These are phyloP conservation scores for Candida quercuum DNA, from an alignment of 805 yeast species.

Conservation along the genomic window DNA sequence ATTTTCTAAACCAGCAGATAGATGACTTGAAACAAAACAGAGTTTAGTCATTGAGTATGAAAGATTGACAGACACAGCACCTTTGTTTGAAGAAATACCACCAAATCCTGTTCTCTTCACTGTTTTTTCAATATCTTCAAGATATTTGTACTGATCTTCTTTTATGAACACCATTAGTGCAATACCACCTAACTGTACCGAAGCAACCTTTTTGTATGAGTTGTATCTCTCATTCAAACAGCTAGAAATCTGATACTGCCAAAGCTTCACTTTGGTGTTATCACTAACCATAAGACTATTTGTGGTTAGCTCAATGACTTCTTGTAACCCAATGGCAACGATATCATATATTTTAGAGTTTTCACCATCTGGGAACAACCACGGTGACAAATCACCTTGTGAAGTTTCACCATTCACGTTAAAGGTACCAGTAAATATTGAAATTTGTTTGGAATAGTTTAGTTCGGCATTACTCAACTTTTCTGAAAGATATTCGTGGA, in stretches of 20 bases:
- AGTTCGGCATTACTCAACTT: slow-evolving; percentile 51
- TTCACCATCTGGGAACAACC: slow-evolving; percentile 67
- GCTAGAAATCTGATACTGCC: slow-evolving; percentile 60
- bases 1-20: slow-evolving; percentile 89
- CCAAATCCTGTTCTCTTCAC: slow-evolving; percentile 91
- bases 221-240: slow-evolving; percentile 36
- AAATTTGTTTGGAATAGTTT: slow-evolving; percentile 54
- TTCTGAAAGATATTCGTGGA: slow-evolving; percentile 73
- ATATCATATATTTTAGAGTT: slow-evolving; percentile 49
- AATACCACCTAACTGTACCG: slow-evolving; percentile 84
- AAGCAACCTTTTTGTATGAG: slow-evolving; percentile 40
- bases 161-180: slow-evolving; percentile 64
- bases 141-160: slow-evolving; percentile 42
- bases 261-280: slow-evolving; percentile 47
- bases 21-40: slow-evolving; percentile 79
- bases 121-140: slow-evolving; percentile 62
- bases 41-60: slow-evolving; percentile 60
- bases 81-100: slow-evolving; percentile 81
- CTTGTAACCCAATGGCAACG: slow-evolving; percentile 83
- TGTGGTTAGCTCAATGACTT: slow-evolving; percentile 77
- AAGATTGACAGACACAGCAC: slow-evolving; percentile 72
- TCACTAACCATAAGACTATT: slow-evolving; percentile 82
- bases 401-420: slow-evolving; percentile 72
- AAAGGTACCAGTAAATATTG: slow-evolving; percentile 78
- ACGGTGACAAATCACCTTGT: slow-evolving; percentile 54